Evolutionary conservation across 1,284 basidiomycete species (phyloP), one percentile per base, ranked within the genome.

Genomic region (Ceratobasidium sp.): DNA sequence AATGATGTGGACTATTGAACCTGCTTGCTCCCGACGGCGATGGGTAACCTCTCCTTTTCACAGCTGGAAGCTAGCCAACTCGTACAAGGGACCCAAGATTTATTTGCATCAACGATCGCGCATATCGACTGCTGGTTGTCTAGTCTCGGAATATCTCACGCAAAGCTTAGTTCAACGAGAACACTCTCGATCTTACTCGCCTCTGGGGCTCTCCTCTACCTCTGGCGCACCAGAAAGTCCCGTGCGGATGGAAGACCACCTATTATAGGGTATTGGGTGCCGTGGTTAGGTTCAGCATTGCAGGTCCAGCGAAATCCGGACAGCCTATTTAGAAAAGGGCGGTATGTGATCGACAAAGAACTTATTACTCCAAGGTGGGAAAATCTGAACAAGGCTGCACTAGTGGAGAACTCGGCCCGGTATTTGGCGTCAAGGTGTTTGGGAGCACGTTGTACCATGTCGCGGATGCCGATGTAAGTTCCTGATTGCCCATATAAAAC

Each of bases 201-300:
- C 14, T 60, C 71, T 52, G 71, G 71, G 27, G 59, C 71, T 7
- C 30, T 74, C 12, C 27, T 74, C 12, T 74, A 74, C 38, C 59
- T 74, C 12, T 62, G 71, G 48, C 46, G 71, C 35, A 14, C n/a
- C 16, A 44, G 48, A 20, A 5, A 8, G 46, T 52, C 65, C 52
- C 46, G 44, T 6, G 35, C 65, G 30, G 33, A 27, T 38, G 35
- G 60, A 64, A 66, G 35, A 41, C 78, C 78, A 0, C 78, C 78
- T 16, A 48, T 79, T 1, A 62, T 77, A 8, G 52, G 76, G 16
- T 71, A 79, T 55, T 54, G 54, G 54, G 59, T 79, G 6, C 78
- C 78, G 8, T 79, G 78, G 78, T 14, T 79, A 46, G 78, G 78
- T 18, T 79, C 78, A 3, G 78, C 78, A 10, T 30, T 79, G 10